Percentiles rank a stretch among this genome's conserved stretches.
Conservation (phyloP, 2,329 filamentous ascomycete genomes). For the Harringtonia aguacate region DNA sequence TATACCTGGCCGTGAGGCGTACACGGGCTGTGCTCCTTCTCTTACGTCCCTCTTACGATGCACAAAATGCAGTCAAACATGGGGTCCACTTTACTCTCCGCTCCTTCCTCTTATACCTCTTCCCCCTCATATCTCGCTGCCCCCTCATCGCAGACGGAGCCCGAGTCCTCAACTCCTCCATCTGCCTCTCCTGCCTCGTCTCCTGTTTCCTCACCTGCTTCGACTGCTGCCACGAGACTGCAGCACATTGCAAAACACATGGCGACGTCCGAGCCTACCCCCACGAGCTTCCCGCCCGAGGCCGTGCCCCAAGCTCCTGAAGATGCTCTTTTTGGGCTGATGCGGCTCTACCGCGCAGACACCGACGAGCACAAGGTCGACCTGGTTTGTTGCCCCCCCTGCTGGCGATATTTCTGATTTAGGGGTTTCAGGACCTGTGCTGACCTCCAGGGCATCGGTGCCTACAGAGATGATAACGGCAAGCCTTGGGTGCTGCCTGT, state of each 20-base stretch:
- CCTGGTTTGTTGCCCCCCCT: slow-evolving; percentile 9
- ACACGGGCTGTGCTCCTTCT: background rate
- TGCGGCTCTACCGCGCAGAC: slow-evolving; percentile 79
- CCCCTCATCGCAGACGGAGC: slow-evolving; percentile 25
- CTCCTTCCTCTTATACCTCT: background rate
- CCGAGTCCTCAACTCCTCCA: background rate
- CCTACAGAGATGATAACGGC: slow-evolving; percentile 87
- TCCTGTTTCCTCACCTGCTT: slow-evolving; percentile 26
- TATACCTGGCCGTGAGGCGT: no score
- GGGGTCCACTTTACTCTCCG: slow-evolving; percentile 8
- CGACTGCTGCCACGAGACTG: slow-evolving; percentile 40
- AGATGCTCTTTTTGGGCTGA: slow-evolving; percentile 88
- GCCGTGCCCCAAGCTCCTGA: slow-evolving; percentile 83
- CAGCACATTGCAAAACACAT: slow-evolving; percentile 61
- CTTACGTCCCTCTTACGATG: background rate
- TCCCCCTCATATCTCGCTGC: slow-evolving; percentile 5
- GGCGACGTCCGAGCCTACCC: slow-evolving; percentile 27
- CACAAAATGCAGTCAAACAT: slow-evolving; percentile 5
- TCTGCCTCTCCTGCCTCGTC: background rate
- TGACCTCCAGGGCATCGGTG: slow-evolving; percentile 67
- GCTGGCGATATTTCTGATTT: background rate
- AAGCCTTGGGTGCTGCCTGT: slow-evolving; percentile 97
- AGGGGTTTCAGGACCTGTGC: background rate
- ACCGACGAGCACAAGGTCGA: slow-evolving; percentile 74
- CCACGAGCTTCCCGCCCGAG: slow-evolving; percentile 64